A percentile compares a stretch with the other conserved stretches of the same genome.
These are phyloP conservation scores for Zymoseptoria pseudotritici DNA, from an alignment of 2,329 filamentous ascomycete genomes.

Conservation along the genomic window DNA sequence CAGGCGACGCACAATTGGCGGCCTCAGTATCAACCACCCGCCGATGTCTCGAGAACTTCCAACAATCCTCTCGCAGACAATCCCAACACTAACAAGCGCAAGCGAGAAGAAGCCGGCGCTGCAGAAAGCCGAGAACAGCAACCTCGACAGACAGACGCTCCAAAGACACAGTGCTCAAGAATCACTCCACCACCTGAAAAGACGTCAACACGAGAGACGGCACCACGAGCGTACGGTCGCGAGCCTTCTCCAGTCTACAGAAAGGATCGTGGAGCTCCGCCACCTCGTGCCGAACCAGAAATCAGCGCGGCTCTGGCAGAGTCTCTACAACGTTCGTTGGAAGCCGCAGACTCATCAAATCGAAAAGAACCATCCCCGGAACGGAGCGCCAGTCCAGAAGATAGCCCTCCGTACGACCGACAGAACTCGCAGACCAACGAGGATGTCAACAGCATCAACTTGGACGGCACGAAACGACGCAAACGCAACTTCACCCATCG, in stretches of 20 bases:
- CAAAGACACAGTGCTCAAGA: neutral
- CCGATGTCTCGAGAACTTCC: slow-evolving; percentile 1
- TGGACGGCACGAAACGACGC: slow-evolving; percentile 49
- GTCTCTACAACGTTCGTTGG: slow-evolving; percentile 38
- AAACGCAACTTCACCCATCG: slow-evolving; percentile 86
- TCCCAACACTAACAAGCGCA: slow-evolving; percentile 17
- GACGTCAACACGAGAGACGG: neutral
- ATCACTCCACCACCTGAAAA: neutral
- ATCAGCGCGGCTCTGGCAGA: slow-evolving; percentile 40
- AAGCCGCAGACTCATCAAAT: slow-evolving; percentile 34
- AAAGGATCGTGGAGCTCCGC: slow-evolving; percentile 7
- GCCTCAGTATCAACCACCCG: slow-evolving; percentile 9
- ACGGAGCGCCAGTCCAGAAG: slow-evolving; percentile 26
- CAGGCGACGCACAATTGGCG: slow-evolving; percentile 16
- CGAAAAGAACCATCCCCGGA: neutral
- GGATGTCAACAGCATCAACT: slow-evolving; percentile 5
- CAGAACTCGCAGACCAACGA: slow-evolving; percentile 21
- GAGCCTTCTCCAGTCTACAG: slow-evolving; percentile 12
- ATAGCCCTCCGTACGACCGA: slow-evolving; percentile 28
- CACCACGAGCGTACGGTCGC: slow-evolving; percentile 1
- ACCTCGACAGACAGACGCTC: neutral
- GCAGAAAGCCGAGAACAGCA: neutral
- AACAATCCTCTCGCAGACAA: neutral
- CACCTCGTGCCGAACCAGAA: slow-evolving; percentile 19
- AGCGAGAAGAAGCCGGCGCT: slow-evolving; percentile 14